Evolutionary conservation across 805 yeast genomes (phyloP).

Genomic region (Pichia insulana): DNA sequence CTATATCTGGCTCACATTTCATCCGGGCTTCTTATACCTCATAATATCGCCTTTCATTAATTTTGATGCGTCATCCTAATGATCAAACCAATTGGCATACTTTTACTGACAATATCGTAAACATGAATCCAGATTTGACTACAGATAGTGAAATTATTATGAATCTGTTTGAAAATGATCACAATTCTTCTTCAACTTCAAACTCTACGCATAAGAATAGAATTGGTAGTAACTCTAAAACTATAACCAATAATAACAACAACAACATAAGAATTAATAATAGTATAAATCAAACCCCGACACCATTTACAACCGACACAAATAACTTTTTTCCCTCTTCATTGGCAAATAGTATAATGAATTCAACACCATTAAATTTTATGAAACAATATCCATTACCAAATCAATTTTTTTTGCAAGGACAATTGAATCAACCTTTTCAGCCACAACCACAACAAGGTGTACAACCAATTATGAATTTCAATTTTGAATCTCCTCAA

Average conservation of each 20-base stretch:
- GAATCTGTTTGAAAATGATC: no score
- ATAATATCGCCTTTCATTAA: no score
- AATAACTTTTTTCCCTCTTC: background rate
- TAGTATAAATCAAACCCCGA: background rate
- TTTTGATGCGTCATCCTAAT: no score
- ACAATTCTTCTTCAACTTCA: no score
- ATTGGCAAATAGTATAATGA: background rate
- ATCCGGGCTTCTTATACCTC: no score
- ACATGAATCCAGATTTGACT: no score
- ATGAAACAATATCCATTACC: slow-evolving; percentile 5
- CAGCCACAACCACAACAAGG: background rate
- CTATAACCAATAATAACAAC: background rate
- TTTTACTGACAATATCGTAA: no score
- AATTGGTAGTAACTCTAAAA: background rate
- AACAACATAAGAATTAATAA: background rate
- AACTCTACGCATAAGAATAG: background rate
- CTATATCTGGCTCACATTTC: no score
- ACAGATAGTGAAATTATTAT: no score
- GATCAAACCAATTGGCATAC: no score
- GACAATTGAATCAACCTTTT: background rate
- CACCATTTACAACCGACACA: background rate
- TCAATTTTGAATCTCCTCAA: background rate
- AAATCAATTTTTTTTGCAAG: slow-evolving; percentile 2
- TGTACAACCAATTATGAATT: background rate
- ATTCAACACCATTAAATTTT: background rate